Evolutionary conservation across 805 yeast species (phyloP).

Genomic region (Huiozyma naganishii): DNA sequence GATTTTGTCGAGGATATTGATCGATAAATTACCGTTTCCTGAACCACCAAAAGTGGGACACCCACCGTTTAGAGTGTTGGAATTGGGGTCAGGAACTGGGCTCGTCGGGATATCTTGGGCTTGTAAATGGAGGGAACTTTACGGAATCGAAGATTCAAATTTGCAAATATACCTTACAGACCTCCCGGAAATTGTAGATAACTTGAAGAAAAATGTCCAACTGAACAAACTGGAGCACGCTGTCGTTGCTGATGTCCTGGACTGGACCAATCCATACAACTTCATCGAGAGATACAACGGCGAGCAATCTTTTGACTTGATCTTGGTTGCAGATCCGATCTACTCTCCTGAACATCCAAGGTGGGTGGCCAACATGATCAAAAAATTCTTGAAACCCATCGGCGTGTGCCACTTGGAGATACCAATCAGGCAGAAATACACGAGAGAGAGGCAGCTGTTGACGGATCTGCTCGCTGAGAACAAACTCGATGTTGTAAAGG

Average conservation of each 20-base stretch:
- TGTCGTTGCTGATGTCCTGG: conserved; percentile 43
- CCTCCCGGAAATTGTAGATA: conserved; percentile 63
- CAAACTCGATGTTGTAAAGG: conserved; percentile 21
- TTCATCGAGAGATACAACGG: conserved; percentile 25
- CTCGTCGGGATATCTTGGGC: conserved; percentile 66
- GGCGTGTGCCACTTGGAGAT: conserved; percentile 52
- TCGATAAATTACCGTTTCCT: conserved; percentile 14
- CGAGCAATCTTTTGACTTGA: conserved; percentile 37
- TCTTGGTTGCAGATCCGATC: conserved; percentile 79
- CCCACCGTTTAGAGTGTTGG: conserved; percentile 35
- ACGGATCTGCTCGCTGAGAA: conserved; percentile 42
- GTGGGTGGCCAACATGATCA: conserved; percentile 55
- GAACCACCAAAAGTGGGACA: neutral
- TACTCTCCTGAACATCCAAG: conserved; percentile 75
- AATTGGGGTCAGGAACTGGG: conserved; percentile 95
- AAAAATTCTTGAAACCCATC: conserved; percentile 35
- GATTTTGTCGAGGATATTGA: conserved; percentile 47
- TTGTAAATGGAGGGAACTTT: conserved; percentile 23
- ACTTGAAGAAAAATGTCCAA: conserved; percentile 47
- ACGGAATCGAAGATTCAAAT: conserved; percentile 28
- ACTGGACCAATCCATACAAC: conserved; percentile 61
- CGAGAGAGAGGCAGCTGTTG: conserved; percentile 48
- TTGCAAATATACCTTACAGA: conserved; percentile 57
- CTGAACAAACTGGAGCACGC: conserved; percentile 34
- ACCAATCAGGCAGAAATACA: conserved; percentile 62